A percentile compares a stretch with the other conserved stretches of the same genome.
Evolutionary conservation across 2,329 filamentous ascomycete genomes (phyloP).

Genomic region (Phialophora tarda): DNA sequence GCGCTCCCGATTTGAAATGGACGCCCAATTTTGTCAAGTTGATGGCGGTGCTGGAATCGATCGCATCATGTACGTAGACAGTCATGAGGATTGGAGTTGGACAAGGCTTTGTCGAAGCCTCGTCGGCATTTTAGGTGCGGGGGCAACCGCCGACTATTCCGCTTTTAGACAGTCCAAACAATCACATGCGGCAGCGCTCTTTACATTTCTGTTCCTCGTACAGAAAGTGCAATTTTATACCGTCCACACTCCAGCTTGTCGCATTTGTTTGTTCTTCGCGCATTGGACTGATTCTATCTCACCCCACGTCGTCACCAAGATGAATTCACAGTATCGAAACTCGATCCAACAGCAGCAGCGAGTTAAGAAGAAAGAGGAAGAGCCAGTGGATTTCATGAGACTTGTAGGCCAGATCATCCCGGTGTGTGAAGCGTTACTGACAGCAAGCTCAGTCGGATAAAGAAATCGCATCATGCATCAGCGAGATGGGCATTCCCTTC

Average conservation of each 20-base stretch:
- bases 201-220: not conserved
- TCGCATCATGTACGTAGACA: not conserved
- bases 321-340: conserved; percentile 59
- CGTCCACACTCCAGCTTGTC: not conserved
- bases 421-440: conserved; percentile 25
- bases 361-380: conserved; percentile 62
- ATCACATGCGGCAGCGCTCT: not conserved
- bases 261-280: not conserved
- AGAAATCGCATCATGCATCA: conserved; percentile 96
- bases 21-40: not conserved
- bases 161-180: conserved; percentile 17
- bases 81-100: not conserved
- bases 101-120: conserved; percentile 17
- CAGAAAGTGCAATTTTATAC: not conserved
- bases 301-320: conserved; percentile 47
- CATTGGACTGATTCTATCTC: not conserved
- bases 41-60: not conserved
- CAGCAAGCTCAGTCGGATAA: conserved; percentile 62
- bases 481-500: conserved; percentile 92
- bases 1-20: not conserved
- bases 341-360: conserved; percentile 52
- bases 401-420: conserved; percentile 50
- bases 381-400: conserved; percentile 63
- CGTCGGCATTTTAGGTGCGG: conserved; percentile 14
- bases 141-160: conserved; percentile 12